Percentiles rank a stretch among this genome's conserved stretches.
Evolutionary conservation across 495 filamentous ascomycete species (phyloP).

Genomic region (Xanthoparmelia taractica): DNA sequence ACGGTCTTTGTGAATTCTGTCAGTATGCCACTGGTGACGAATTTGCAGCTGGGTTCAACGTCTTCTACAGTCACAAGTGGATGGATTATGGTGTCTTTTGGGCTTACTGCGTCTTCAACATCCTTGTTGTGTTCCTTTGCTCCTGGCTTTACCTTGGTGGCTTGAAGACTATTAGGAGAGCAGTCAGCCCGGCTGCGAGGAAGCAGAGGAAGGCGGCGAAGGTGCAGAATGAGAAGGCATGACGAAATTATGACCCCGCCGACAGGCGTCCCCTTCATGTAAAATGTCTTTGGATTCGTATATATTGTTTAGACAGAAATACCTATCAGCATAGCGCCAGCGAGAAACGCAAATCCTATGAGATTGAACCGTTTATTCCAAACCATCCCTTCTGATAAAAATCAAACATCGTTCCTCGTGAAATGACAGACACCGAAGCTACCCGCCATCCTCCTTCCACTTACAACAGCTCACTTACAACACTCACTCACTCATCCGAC

Average conservation of each 20-base stretch:
- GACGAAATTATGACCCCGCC: neutral
- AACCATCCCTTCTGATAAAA: no score
- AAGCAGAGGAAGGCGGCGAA: conserved; percentile 32
- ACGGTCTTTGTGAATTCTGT: conserved; percentile 53
- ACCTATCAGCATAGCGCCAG: neutral
- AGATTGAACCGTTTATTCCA: neutral
- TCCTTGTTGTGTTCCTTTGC: conserved; percentile 41
- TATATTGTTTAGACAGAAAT: neutral
- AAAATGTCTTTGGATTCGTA: neutral
- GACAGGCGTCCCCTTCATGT: neutral
- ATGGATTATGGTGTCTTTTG: conserved; percentile 54
- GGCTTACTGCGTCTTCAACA: conserved; percentile 50
- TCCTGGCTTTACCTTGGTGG: conserved; percentile 51
- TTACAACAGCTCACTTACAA: no score
- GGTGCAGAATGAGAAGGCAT: conserved; percentile 20
- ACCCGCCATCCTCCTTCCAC: no score
- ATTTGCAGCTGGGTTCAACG: conserved; percentile 43
- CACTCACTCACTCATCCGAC: no score
- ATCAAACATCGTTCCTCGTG: neutral
- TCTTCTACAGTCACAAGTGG: conserved; percentile 53
- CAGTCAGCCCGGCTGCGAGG: conserved; percentile 34
- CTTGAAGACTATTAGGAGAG: conserved; percentile 33
- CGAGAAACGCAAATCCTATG: neutral
- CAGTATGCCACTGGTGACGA: conserved; percentile 49
- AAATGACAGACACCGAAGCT: no score